Conservation (phyloP, 441 rosid species). For the Adansonia gregorii region DNA sequence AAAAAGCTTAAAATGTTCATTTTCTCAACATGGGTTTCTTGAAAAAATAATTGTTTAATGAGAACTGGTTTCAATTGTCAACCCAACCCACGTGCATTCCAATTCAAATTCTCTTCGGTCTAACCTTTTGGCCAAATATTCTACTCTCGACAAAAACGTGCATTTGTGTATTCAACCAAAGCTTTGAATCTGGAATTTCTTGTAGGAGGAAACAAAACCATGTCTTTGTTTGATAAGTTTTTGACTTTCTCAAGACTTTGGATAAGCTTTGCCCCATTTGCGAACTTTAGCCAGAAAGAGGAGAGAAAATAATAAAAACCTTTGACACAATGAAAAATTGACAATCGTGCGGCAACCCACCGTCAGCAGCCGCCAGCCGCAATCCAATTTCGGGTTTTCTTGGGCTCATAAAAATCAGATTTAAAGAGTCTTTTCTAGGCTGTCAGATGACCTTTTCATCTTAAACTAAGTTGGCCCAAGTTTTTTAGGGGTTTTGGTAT, state of each 20-base stretch:
- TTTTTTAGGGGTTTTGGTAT: neutral
- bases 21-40: neutral
- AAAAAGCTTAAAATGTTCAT: too few relatives aligned
- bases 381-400: neutral
- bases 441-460: neutral
- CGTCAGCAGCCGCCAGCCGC: neutral
- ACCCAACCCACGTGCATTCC: neutral
- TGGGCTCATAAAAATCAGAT: neutral
- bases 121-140: neutral
- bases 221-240: neutral
- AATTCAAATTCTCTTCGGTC: neutral
- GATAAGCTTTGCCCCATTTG: neutral
- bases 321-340: neutral
- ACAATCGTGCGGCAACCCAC: neutral
- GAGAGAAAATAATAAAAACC: neutral
- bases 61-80: neutral
- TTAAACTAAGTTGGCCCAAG: neutral
- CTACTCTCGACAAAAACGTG: neutral
- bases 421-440: neutral
- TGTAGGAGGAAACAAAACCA: neutral
- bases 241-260: neutral
- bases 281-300: neutral
- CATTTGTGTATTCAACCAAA: neutral
- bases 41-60: neutral
- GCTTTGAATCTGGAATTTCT: neutral